phyloP scores from a whole-genome alignment of 164 flowering plant genomes.

The Houttuynia cordata region DNA sequence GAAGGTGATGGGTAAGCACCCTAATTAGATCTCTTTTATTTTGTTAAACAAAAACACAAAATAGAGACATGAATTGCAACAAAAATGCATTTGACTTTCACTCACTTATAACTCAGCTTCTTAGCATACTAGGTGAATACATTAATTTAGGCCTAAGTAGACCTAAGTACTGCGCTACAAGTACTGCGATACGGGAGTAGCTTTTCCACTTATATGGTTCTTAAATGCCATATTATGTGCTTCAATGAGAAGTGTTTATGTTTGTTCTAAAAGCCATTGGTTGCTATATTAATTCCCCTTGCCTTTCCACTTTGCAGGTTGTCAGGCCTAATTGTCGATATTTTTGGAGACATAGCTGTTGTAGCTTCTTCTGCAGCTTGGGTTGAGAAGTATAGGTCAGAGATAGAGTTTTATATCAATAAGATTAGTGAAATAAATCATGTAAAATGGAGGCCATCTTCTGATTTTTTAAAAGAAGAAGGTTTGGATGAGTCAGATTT shows the following conservation, averaged over 20 bases:
- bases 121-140: too few relatives aligned
- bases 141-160: too few relatives aligned
- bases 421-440: constrained; percentile 37
- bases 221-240: not conserved
- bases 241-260: not conserved
- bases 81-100: too few relatives aligned
- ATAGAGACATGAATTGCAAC: too few relatives aligned
- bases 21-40: too few relatives aligned
- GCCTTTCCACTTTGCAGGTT: constrained; percentile 21
- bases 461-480: constrained; percentile 85
- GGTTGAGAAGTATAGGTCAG: constrained; percentile 85
- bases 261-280: not conserved
- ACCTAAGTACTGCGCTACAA: too few relatives aligned
- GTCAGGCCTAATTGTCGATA: constrained; percentile 86
- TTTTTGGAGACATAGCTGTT: constrained; percentile 82
- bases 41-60: too few relatives aligned
- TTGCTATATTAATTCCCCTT: not conserved
- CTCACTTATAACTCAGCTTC: too few relatives aligned
- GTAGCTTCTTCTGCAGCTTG: constrained; percentile 97
- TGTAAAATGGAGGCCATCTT: constrained; percentile 74
- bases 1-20: constrained; percentile 82
- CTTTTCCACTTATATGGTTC: too few relatives aligned
- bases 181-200: too few relatives aligned
- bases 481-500: constrained; percentile 46
- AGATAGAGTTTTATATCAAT: constrained; percentile 45